These are phyloP conservation scores for Xylaria sp. DNA, from an alignment of 2,329 filamentous ascomycete species.

Conservation along the genomic window DNA sequence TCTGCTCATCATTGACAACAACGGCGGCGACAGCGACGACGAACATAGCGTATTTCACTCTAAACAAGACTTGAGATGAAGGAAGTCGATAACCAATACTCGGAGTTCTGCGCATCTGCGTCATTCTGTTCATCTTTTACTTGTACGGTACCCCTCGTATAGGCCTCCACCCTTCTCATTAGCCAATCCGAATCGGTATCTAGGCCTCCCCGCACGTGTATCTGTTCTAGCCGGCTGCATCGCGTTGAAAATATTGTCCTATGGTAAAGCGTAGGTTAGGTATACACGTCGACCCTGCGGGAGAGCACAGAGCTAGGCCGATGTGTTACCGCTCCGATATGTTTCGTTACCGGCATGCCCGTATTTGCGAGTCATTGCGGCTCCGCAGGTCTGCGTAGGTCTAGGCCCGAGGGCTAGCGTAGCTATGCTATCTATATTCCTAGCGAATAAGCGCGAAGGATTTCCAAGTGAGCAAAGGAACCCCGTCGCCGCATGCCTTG, in stretches of 20 bases:
- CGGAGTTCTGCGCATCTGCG: slow-evolving; percentile 14
- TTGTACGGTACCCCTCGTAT: neutral
- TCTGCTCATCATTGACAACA: slow-evolving; percentile 16
- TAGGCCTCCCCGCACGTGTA: slow-evolving; percentile 19
- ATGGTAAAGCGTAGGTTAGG: slow-evolving; percentile 1
- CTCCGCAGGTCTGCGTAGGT: slow-evolving; percentile 28
- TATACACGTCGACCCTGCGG: slow-evolving; percentile 22
- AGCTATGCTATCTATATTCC: neutral
- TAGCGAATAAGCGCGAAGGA: neutral
- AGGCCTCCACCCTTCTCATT: slow-evolving; percentile 2
- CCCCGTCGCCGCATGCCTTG: slow-evolving; percentile 24
- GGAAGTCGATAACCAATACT: slow-evolving; percentile 19
- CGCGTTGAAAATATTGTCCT: slow-evolving; percentile 9
- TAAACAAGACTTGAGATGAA: slow-evolving; percentile 17
- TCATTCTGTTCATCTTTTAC: slow-evolving; percentile 11
- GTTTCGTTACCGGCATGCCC: slow-evolving; percentile 25
- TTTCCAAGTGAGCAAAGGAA: neutral
- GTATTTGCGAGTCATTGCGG: slow-evolving; percentile 31
- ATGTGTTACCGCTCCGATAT: slow-evolving; percentile 19
- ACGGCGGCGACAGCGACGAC: slow-evolving; percentile 1
- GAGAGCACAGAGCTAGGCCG: slow-evolving; percentile 19
- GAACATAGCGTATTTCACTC: neutral
- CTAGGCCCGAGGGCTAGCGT: slow-evolving; percentile 21
- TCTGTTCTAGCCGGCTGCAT: slow-evolving; percentile 26
- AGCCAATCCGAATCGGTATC: slow-evolving; percentile 19